These are phyloP conservation scores for Adiantum capillusveneris DNA, from an alignment of 75 land plant species.

Conservation along the genomic window DNA sequence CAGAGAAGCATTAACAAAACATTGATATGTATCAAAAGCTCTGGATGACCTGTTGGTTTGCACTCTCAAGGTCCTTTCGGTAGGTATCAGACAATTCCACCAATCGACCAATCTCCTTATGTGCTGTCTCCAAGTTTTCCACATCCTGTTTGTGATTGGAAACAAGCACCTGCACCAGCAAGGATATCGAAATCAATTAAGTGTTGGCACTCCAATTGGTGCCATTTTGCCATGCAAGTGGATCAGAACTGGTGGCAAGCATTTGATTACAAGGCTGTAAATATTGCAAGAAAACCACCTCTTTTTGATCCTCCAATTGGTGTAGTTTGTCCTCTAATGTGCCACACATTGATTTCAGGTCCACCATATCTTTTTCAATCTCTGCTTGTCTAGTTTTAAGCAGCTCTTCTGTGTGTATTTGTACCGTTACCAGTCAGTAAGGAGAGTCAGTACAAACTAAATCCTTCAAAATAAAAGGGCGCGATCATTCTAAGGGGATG, in stretches of 20 bases:
- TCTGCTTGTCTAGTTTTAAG: constrained; percentile 21
- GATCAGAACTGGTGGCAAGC: too few relatives aligned
- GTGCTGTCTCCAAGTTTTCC: constrained; percentile 11
- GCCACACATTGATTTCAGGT: constrained; percentile 9
- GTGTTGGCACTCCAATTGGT: too few relatives aligned
- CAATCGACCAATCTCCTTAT: constrained; percentile 8
- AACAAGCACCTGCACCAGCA: constrained; percentile 15
- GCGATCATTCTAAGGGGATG: too few relatives aligned
- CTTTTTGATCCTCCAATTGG: constrained; percentile 5
- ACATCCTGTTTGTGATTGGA: constrained; percentile 11
- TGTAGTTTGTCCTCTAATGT: constrained; percentile 8
- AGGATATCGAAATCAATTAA: too few relatives aligned
- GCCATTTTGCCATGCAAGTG: too few relatives aligned
- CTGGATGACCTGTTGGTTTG: constrained; percentile 1
- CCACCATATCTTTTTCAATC: constrained; percentile 14
- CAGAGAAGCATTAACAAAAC: too few relatives aligned
- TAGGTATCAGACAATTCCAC: not conserved
- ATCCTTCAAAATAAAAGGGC: too few relatives aligned
- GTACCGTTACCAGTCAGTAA: too few relatives aligned
- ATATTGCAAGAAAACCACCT: constrained; percentile 9
- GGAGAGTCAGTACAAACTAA: too few relatives aligned
- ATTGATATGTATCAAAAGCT: too few relatives aligned
- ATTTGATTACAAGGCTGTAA: too few relatives aligned
- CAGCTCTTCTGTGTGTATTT: constrained; percentile 25
- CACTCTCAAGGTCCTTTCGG: constrained; percentile 1